Base-by-base conservation (phyloP, 768 basidiomycete genomes). In the Russula abietina region DNA sequence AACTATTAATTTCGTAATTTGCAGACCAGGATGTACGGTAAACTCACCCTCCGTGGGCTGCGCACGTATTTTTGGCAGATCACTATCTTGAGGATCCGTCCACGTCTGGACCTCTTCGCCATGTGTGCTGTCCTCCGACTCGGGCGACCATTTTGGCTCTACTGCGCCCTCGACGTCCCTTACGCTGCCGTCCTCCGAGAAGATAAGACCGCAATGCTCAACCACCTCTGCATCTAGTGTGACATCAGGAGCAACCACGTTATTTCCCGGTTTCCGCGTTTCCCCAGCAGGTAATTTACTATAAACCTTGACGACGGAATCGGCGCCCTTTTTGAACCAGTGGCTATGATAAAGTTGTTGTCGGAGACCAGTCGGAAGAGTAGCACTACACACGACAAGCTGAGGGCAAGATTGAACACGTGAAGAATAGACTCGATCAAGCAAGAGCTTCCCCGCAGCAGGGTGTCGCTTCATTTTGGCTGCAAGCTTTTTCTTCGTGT, bases 341-440 rank as follows among this genome's bases (percentile, higher is more conserved):
- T 81, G 81, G 66, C 80, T 86, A 58, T 82, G 77, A 54, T 74
- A 74, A 62, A 80, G 81, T 39, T 89, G 73, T 54, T 80, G 75
- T 64, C 78, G 78, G 52, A 86, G 75, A 62, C 80, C 80, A 55
- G 74, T 77, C 48, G 82, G 78, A 65, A 91, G 75, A 8, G 89
- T 91, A 46, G 89, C 89, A 69, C 87, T 89, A 54, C 84, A 80
- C 69, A 89, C 72, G 48, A 91, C 75, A 57, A 89, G 71, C 70
- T 90, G 89, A 26, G 87, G 66, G n/a, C 22, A 51, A 16, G 61
- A 57, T 75, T 65, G 19, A 41, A 39, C n/a, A n/a, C 65, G 62
- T 9, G 19, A 24, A 28, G 60, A 53, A 67, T 82, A 89, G 32
- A 91, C 79, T 26, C 73, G 70, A 60, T 88, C 79, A 70, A 92